Base-by-base conservation (phyloP, 257 asterid species). In the Solanum pimpinellifolium region DNA sequence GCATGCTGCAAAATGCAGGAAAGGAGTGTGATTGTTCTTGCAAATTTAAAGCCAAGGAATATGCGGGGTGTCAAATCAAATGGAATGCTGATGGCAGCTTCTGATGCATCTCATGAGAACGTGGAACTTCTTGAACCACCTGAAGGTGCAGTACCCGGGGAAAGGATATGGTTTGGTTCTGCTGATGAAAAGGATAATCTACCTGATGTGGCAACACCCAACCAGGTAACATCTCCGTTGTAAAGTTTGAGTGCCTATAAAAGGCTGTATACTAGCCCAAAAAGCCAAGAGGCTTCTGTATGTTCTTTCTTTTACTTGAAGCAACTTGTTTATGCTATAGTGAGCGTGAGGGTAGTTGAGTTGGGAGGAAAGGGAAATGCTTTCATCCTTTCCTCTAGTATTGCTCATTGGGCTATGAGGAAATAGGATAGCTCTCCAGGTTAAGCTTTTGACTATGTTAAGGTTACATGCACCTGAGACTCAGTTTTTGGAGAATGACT, bases 11-110 rank as follows among this genome's bases (percentile, higher is more conserved):
- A 86, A 88, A 46, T 87, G 91, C 95, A 96, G 98, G 96, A 93
- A 69, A 91, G 91, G 90, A 87, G 88, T 87, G 98, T 97, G 29
- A 90, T 97, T 85, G 98, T 97, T 88, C 95, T 96, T 75, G 98
- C 98, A 25, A 97, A 97, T 92, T 93, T 96, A 84, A 97, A 95
- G 95, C 93, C 98, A n/a, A 92, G 99, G 90, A 97, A 97, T 87
- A 97, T 97, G 99, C 97, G 99, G 2, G 98, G 99, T 37, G 96
- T 95, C 74, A 97, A 94, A 90, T 97, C 98, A 35, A 87, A 27
- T 60, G 98, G 99, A 85, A 97, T 97, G 99, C 88, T 97, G 94
- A 93, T 97, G 98, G 98, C 99, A 46, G 99, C 98, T 87, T 97
- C 99, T 65, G 98, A 94, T 90, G 98, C 88, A 14, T 86, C 95